Evolutionary conservation across 331 rosid genomes (phyloP).

Genomic region (Acacia pycnantha): DNA sequence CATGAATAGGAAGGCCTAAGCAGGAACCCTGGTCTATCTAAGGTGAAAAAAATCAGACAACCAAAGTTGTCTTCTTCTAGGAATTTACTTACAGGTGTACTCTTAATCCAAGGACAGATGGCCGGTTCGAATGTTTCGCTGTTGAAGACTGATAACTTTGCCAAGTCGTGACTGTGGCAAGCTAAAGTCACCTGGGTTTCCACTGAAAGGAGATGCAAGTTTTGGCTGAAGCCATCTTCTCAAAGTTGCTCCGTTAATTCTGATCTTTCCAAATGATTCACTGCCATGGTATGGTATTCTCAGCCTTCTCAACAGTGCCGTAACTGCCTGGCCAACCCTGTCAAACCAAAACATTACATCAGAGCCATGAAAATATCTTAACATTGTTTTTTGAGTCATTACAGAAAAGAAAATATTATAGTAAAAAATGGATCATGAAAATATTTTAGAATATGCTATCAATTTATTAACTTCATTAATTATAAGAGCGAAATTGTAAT

Average conservation of each 20-base stretch:
- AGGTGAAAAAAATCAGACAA: conserved; percentile 46
- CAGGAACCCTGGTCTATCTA: conserved; percentile 38
- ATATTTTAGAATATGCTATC: background rate
- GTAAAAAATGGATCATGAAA: background rate
- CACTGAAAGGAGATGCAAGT: conserved; percentile 58
- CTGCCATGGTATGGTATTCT: conserved; percentile 68
- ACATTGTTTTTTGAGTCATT: conserved; percentile 10
- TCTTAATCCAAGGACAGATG: conserved; percentile 65
- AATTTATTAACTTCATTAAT: background rate
- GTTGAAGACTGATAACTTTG: conserved; percentile 73
- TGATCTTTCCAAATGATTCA: conserved; percentile 77
- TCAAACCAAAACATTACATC: conserved; percentile 35
- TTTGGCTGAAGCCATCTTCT: conserved; percentile 88
- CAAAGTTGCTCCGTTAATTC: conserved; percentile 61
- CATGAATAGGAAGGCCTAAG: conserved; percentile 17
- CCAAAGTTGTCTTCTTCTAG: conserved; percentile 35
- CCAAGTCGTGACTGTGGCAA: conserved; percentile 66
- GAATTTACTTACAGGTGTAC: conserved; percentile 18
- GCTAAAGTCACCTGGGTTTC: conserved; percentile 62
- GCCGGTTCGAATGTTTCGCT: conserved; percentile 68
- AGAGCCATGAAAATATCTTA: conserved; percentile 25
- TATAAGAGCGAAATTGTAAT: conserved; percentile 16
- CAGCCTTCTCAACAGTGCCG: conserved; percentile 79
- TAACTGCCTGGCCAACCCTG: conserved; percentile 86
- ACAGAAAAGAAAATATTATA: conserved; percentile 1